phyloP scores from a whole-genome alignment of 192 early-diverging fungal genomes.

The Dispira simplex region DNA sequence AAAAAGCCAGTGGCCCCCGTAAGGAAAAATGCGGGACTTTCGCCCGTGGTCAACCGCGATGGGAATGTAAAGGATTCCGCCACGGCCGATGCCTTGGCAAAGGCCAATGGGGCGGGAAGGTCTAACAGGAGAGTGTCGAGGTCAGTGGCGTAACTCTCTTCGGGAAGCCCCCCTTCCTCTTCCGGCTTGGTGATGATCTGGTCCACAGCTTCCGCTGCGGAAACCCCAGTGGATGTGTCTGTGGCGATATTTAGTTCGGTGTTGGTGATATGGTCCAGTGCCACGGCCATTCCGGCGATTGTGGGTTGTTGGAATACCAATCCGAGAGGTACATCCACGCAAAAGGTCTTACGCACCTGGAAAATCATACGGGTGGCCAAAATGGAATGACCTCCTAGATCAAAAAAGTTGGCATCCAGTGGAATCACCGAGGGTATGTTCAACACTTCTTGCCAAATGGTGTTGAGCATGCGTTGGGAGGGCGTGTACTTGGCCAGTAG shows the following conservation, averaged over 20 bases:
- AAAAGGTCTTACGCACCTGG: constrained; percentile 68
- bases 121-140: constrained; percentile 44
- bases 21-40: constrained; percentile 52
- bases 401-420: constrained; percentile 85
- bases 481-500: constrained; percentile 35
- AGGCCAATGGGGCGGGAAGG: constrained; percentile 20
- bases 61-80: constrained; percentile 16
- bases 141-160: constrained; percentile 63
- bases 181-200: too few species aligned
- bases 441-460: constrained; percentile 70
- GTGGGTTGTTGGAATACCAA: constrained; percentile 85
- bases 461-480: constrained; percentile 51
- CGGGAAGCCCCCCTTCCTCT: too few species aligned
- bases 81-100: constrained; percentile 12
- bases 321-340: constrained; percentile 76
- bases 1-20: constrained; percentile 94
- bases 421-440: constrained; percentile 44
- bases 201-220: too few species aligned
- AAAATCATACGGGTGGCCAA: constrained; percentile 96
- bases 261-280: constrained; percentile 51
- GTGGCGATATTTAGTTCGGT: constrained; percentile 44
- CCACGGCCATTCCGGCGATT: constrained; percentile 73
- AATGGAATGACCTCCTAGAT: constrained; percentile 95
- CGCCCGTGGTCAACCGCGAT: constrained; percentile 14
- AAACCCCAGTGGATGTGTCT: constrained; percentile 9